Base-by-base conservation (phyloP, 2,329 filamentous ascomycete genomes). In the Calonectria pseudoreteaudii region DNA sequence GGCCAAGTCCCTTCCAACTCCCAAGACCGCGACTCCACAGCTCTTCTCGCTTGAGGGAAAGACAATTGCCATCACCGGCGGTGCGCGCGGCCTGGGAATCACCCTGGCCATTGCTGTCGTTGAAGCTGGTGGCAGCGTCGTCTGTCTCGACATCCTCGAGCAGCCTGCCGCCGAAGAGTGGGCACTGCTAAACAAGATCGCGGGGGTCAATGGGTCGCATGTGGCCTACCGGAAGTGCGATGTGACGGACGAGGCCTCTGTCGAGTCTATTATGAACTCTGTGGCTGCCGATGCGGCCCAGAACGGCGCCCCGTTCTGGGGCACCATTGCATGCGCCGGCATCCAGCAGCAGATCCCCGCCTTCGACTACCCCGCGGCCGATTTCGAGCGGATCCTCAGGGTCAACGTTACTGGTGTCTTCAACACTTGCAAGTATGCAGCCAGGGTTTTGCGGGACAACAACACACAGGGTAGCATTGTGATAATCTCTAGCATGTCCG, bases 371-470 rank as follows among this genome's bases (percentile, higher is more conserved):
- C 84, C 86, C 4, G 81, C 85, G 31, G 81, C 92, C 82, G 90
- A 91, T 81, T 94, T 93, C 88, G 88, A 92, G 79, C 90, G 93
- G 83, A 92, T 94, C 78, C 86, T 94, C 80, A 87, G 92, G 80
- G 92, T 93, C 76, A 94, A 95, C 82, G 85, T 94, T 77, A 93
- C 89, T 64, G 93, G 93, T n/a, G 91, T 90, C 31, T 93, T 92
- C 84, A 87, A 93, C 82, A 94, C 92, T 80, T 93, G 93, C 73
- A 93, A 94, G 85, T 92, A 92, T 71, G 90, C 93, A 31, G 93
- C 93, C 66, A 87, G 90, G 74, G 89, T 92, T 47, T 81, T 90
- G 77, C 82, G 85, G n/a, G 82, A 85, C 62, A 84, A 83, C 58
- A 83, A 85, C 10, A 82, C 79, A 0, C 81, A 83, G 1, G 88